Percentiles rank a stretch among this genome's conserved stretches.
phyloP scores from a whole-genome alignment of 2,329 filamentous ascomycete species.

The Paramyrothecium sp. region DNA sequence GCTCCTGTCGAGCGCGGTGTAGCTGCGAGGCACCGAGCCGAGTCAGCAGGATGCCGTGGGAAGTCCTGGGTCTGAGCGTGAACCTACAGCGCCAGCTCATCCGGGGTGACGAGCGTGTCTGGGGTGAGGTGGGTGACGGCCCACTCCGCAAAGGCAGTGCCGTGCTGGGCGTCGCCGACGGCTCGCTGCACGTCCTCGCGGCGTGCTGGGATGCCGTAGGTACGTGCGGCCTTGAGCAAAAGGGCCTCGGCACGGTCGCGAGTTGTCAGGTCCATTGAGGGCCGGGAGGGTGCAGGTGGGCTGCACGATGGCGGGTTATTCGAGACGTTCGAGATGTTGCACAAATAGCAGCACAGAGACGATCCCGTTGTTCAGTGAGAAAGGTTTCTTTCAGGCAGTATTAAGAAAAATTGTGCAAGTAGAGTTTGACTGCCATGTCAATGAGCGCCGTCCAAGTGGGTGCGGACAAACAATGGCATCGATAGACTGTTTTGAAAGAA shows the following conservation, averaged over 20 bases:
- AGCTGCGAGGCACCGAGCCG: slow-evolving; percentile 33
- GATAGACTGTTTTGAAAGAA: too few species aligned
- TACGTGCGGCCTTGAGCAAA: slow-evolving; percentile 28
- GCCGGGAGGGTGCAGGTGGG: slow-evolving; percentile 29
- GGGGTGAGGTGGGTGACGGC: slow-evolving; percentile 43
- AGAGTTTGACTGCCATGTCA: too few species aligned
- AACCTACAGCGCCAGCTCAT: slow-evolving; percentile 53
- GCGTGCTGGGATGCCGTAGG: slow-evolving; percentile 26
- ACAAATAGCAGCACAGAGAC: slow-evolving; percentile 8
- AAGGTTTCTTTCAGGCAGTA: too few species aligned
- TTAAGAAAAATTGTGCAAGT: too few species aligned
- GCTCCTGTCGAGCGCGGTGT: slow-evolving; percentile 44
- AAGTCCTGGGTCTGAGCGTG: too few species aligned
- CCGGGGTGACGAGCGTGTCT: slow-evolving; percentile 52
- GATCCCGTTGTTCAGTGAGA: neutral
- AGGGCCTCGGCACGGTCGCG: slow-evolving; percentile 29
- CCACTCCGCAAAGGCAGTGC: slow-evolving; percentile 44
- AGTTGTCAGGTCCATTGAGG: slow-evolving; percentile 24
- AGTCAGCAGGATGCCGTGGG: slow-evolving; percentile 12
- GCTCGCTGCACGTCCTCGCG: slow-evolving; percentile 36
- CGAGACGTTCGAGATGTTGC: slow-evolving; percentile 15
- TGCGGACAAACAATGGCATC: too few species aligned
- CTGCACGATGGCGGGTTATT: neutral
- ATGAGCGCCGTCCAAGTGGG: too few species aligned
- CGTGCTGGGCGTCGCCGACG: slow-evolving; percentile 31